These are phyloP conservation scores for Saksenaea vasiformis DNA, from an alignment of 371 early-diverging fungal genomes.

Conservation along the genomic window DNA sequence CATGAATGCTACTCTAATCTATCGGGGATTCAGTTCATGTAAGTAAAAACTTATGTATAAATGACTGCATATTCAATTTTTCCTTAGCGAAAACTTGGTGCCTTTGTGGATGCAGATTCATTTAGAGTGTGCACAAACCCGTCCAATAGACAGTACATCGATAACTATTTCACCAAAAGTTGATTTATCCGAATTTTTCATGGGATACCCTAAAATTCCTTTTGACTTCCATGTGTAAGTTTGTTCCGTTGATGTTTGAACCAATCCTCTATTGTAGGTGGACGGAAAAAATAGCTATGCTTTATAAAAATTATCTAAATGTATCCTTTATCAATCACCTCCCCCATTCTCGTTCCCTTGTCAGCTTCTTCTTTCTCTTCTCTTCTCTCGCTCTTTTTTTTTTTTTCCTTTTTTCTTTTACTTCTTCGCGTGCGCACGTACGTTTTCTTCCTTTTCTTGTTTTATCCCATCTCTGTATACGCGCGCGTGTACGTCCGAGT, in stretches of 20 bases:
- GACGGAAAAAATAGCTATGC: not conserved
- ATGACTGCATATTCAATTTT: too few species aligned
- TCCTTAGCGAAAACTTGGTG: too few species aligned
- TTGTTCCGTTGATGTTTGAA: not conserved
- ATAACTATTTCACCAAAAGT: not conserved
- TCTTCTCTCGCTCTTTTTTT: not conserved
- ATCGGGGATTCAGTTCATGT: too few species aligned
- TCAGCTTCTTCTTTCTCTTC: not conserved
- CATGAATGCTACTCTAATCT: too few species aligned
- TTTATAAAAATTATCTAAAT: not conserved
- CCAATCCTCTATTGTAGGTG: not conserved
- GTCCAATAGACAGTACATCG: not conserved
- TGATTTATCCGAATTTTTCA: not conserved
- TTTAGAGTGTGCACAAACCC: too few species aligned
- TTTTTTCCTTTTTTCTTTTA: not conserved
- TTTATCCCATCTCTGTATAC: too few species aligned
- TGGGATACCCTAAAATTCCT: not conserved
- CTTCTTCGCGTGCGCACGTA: too few species aligned
- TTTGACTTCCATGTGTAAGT: not conserved
- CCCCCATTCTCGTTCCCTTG: too few species aligned
- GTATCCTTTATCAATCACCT: not conserved
- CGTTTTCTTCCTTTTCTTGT: too few species aligned
- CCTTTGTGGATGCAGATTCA: too few species aligned
- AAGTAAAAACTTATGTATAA: too few species aligned
- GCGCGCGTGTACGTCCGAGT: not conserved